Conservation (phyloP, 2,329 filamentous ascomycete species). For the Alternaria viburni region DNA sequence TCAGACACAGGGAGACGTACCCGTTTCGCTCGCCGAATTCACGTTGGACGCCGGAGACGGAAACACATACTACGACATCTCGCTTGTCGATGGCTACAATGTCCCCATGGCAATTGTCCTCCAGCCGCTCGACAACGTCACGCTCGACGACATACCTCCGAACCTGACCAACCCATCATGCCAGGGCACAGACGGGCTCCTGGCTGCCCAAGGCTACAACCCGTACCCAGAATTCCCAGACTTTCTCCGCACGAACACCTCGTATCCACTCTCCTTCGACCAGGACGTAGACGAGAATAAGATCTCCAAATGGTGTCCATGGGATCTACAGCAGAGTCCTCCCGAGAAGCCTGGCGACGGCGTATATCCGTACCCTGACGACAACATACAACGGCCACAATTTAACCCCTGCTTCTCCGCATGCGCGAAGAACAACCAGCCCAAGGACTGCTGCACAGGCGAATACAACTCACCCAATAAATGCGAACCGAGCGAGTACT, state of each 20-base stretch:
- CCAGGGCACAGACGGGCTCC: conserved; percentile 71
- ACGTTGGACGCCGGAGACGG: conserved; percentile 71
- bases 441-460: conserved; percentile 78
- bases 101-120: conserved; percentile 68
- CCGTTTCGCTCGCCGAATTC: conserved; percentile 81
- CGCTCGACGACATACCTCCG: conserved; percentile 68
- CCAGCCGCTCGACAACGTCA: conserved; percentile 63
- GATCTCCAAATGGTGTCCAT: conserved; percentile 77
- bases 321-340: conserved; percentile 73
- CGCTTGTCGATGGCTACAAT: conserved; percentile 85
- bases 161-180: conserved; percentile 80
- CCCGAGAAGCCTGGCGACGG: conserved; percentile 75
- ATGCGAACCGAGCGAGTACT: conserved; percentile 73
- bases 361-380: conserved; percentile 81
- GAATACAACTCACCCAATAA: conserved; percentile 66
- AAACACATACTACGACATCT: conserved; percentile 85
- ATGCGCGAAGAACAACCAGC: conserved; percentile 71
- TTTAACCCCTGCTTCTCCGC: conserved; percentile 82
- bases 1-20: conserved; percentile 67
- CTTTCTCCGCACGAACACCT: conserved; percentile 67
- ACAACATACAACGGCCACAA: conserved; percentile 70
- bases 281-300: conserved; percentile 61
- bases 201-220: conserved; percentile 54
- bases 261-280: conserved; percentile 73
- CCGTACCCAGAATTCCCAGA: conserved; percentile 58